Base-by-base conservation (phyloP, 2,329 filamentous ascomycete genomes). In the Penicillium sp. region DNA sequence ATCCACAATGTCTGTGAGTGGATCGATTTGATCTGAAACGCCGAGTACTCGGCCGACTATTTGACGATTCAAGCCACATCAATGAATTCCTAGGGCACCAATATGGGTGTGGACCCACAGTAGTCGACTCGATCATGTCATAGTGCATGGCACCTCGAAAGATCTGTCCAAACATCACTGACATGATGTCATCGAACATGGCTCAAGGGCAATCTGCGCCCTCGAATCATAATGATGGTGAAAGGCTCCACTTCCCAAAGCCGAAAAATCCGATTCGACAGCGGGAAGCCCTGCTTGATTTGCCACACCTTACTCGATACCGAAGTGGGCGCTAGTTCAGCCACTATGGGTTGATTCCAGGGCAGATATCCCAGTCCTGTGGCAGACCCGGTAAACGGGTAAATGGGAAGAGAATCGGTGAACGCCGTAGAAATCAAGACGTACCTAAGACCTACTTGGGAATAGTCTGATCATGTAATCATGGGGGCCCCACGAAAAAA, bases 71-170 rank as follows among this genome's bases (percentile, higher is more conserved):
- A 50, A 50, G 25, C 33, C 23, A 37, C 25, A 39, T 19, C 9
- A 14, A 42, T 19, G 21, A 39, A 39, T 29, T 19, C 35, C n/a
- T 39, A 39, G 10, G n/a, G 35, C n/a, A 10, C n/a, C 35, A 19
- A 39, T 2, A 39, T 10, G 35, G 35, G 23, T 23, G 23, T 6
- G 39, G 39, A 7, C 19, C 39, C 39, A 42, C 39, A 42, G 10
- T 13, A 11, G 21, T 14, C 23, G n/a, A 23, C 14, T 47, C 19
- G 6, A 37, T 31, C 16, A 46, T 53, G 50, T 53, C 50, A 46
- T 53, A 8, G 50, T 45, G 50, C 42, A 53, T 53, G 19, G 42
- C 47, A 45, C 50, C 50, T 52, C 45, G 50, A 52, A 43, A 33
- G 49, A 42, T 52, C 42, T 10, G 16, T 43, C 10, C 14, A 11